Percentiles rank a stretch among this genome's conserved stretches.
These are phyloP conservation scores for Rhodomyrtus psidioides DNA, from an alignment of 441 rosid species.

Conservation along the genomic window DNA sequence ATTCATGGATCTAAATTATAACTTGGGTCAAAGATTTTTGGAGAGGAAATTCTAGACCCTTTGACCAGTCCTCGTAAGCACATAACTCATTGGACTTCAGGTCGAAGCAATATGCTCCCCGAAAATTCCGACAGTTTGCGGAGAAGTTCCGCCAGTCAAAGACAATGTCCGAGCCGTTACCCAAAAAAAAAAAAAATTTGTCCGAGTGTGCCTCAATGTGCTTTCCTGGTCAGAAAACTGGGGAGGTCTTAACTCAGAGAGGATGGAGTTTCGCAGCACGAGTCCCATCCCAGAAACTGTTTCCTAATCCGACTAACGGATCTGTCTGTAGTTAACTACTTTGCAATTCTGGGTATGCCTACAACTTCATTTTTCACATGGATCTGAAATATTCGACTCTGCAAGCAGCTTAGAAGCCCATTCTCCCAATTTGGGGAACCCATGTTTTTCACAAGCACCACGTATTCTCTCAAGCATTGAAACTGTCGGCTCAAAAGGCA, in stretches of 20 bases:
- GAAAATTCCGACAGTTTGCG: background rate
- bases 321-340: background rate
- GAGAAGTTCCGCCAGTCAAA: background rate
- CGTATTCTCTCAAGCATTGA: slow-evolving; percentile 42
- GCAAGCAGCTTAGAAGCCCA: slow-evolving; percentile 49
- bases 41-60: background rate
- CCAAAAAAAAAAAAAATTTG: background rate
- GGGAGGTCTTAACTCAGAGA: background rate
- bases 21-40: background rate
- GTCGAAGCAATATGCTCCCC: background rate
- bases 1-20: background rate
- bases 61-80: background rate
- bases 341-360: background rate
- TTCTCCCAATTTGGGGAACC: slow-evolving; percentile 32
- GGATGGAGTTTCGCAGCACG: background rate
- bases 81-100: background rate
- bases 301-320: background rate
- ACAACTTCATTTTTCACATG: slow-evolving; percentile 3
- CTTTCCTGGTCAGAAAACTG: background rate
- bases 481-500: slow-evolving; percentile 60
- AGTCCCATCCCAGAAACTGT: background rate
- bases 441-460: slow-evolving; percentile 36
- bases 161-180: too few relatives aligned
- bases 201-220: background rate
- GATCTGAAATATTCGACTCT: slow-evolving; percentile 12